These are phyloP conservation scores for Saururus chinensis DNA, from an alignment of 164 flowering plant genomes.

Conservation along the genomic window DNA sequence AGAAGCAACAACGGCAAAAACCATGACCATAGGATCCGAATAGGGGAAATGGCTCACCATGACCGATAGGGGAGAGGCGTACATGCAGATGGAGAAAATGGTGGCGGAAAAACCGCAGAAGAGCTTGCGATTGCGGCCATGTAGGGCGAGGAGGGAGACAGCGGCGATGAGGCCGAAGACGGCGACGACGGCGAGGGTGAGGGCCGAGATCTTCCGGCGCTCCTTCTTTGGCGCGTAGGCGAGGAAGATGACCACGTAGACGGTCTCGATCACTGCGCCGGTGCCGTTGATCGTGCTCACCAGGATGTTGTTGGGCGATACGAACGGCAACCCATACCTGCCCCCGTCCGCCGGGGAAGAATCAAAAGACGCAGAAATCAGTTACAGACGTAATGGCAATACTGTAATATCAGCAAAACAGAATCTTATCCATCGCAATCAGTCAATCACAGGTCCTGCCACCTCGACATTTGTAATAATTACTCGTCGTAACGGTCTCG, in stretches of 20 bases:
- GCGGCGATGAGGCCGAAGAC: conserved; percentile 47
- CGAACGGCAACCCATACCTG: conserved; percentile 89
- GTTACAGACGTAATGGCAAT: too few relatives aligned
- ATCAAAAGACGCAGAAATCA: too few relatives aligned
- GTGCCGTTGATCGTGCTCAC: conserved; percentile 72
- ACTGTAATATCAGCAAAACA: too few relatives aligned
- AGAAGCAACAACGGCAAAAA: too few relatives aligned
- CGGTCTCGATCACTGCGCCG: conserved; percentile 60
- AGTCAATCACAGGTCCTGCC: too few relatives aligned
- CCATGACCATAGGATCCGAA: too few relatives aligned
- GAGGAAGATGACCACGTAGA: conserved; percentile 60
- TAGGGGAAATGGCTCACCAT: conserved; percentile 38
- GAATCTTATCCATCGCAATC: too few relatives aligned
- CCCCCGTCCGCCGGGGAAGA: too few relatives aligned
- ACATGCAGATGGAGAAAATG: conserved; percentile 81
- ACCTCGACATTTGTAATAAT: too few relatives aligned
- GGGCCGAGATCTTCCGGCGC: conserved; percentile 34
- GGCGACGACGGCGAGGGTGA: conserved; percentile 31
- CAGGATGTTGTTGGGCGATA: conserved; percentile 64
- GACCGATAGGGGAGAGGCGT: conserved; percentile 75
- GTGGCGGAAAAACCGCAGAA: conserved; percentile 77
- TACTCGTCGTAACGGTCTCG: too few relatives aligned
- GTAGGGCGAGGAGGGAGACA: conserved; percentile 64
- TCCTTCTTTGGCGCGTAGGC: conserved; percentile 55
- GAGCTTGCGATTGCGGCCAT: conserved; percentile 47